Percentiles rank a stretch among this genome's conserved stretches.
Conservation (phyloP, 1,139 yeast species). For the Yamadazyma jaroonii region DNA sequence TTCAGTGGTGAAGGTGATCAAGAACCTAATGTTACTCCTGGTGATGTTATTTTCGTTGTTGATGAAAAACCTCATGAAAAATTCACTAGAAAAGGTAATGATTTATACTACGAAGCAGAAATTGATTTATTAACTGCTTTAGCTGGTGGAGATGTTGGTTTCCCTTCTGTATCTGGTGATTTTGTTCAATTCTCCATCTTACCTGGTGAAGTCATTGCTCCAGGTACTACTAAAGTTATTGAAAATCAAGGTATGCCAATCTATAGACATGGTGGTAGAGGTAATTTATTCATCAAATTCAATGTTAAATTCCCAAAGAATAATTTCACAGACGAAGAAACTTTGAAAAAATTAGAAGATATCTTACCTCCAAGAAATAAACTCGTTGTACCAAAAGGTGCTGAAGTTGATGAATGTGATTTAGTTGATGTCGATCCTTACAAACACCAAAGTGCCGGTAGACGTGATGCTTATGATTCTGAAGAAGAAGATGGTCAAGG, state of each 20-base stretch:
- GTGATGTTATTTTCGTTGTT: conserved; percentile 90
- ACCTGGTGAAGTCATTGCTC: conserved; percentile 93
- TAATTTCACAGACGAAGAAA: conserved; percentile 64
- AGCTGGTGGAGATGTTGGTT: conserved; percentile 90
- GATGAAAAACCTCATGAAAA: conserved; percentile 82
- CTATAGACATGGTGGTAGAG: conserved; percentile 70
- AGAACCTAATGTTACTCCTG: conserved; percentile 92
- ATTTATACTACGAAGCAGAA: conserved; percentile 81
- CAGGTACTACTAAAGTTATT: conserved; percentile 76
- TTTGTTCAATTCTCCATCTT: conserved; percentile 76
- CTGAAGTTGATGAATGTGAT: conserved; percentile 81
- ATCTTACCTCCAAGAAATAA: conserved; percentile 65
- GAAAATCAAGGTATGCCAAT: conserved; percentile 97
- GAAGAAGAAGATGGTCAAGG: conserved; percentile 66
- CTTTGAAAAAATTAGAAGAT: conserved; percentile 60
- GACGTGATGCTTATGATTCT: conserved; percentile 59
- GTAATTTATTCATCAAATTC: conserved; percentile 71
- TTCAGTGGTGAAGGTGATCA: conserved; percentile 98
- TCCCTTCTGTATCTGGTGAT: conserved; percentile 87
- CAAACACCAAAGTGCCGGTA: conserved; percentile 49
- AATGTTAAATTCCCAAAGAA: conserved; percentile 67
- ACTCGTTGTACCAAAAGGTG: conserved; percentile 56
- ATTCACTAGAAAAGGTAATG: conserved; percentile 88
- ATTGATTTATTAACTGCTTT: conserved; percentile 90
- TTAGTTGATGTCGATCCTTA: conserved; percentile 60